Evolutionary conservation across 257 asterid genomes (phyloP), one percentile per base, ranked within the genome.

Genomic region (Nyctanthes arbortristis): DNA sequence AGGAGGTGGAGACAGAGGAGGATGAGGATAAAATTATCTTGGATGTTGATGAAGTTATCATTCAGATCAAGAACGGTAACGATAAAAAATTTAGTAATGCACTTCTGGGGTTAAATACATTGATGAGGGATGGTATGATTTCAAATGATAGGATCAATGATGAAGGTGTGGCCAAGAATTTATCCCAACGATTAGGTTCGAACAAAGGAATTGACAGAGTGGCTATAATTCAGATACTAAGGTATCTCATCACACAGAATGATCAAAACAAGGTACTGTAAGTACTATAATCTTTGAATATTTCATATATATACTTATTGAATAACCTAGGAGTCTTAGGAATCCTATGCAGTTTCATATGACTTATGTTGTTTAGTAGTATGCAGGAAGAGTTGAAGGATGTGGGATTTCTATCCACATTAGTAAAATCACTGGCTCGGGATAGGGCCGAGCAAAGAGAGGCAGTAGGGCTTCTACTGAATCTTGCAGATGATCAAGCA

Each of bases 351-450:
- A 39, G 20, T 25, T 45, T 32, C 45, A 35, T n/a, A 61, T 59
- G 77, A 70, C 62, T 79, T 65, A 84, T 73, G 75, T 76, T 58
- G 65, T 67, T 43, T 60, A 67, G 36, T 79, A 82, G 79, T 73
- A 47, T 83, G 86, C 96, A 93, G 98, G 96, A 87, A 79, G 84
- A 65, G 73, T 87, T 93, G 94, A 87, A 78, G 59, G 88, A 82
- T 28, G 67, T 68, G 74, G 87, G 82, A 33, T 76, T 80, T 43
- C 63, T 93, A 65, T 68, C 87, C 1, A 65, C 77, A 20, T 69
- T 93, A 37, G 96, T 91, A 73, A 88, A 82, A 84, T 90, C 96
- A 0, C 66, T 93, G 65, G 34, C 92, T 2, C 77, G 86, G 40
- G 93, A 87, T 1, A 66, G 14, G 49, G 84, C 73, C 10, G 98